Percentiles rank a stretch among this genome's conserved stretches.
Conservation (phyloP, 208 protist species). For the Trypanosoma melophagium region DNA sequence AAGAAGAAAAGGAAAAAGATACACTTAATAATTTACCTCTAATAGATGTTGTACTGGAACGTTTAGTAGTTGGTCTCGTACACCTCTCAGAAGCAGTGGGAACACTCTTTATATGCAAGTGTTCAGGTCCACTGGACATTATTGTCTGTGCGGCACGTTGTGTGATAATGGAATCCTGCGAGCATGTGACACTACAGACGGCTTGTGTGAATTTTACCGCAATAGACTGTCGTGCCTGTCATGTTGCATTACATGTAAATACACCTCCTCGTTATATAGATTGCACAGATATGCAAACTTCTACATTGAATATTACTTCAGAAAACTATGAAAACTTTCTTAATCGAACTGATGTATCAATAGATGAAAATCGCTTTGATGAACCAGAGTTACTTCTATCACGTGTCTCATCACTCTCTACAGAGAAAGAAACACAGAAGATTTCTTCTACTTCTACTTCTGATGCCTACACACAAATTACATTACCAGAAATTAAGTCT, state of each 20-base stretch:
- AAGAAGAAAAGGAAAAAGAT: neutral
- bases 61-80: constrained; percentile 48
- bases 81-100: constrained; percentile 61
- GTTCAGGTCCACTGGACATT: constrained; percentile 71
- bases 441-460: neutral
- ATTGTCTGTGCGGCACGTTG: constrained; percentile 46
- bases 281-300: constrained; percentile 56
- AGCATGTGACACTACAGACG: constrained; percentile 63
- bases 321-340: constrained; percentile 46
- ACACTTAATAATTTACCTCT: neutral
- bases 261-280: constrained; percentile 45
- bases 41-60: constrained; percentile 54
- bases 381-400: constrained; percentile 11
- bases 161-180: constrained; percentile 65
- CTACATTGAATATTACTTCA: constrained; percentile 65
- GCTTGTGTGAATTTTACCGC: constrained; percentile 58
- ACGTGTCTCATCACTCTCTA: no score
- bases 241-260: constrained; percentile 78
- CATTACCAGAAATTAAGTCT: neutral
- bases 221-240: constrained; percentile 55
- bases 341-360: constrained; percentile 35
- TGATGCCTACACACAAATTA: neutral
- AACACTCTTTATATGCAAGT: constrained; percentile 56
- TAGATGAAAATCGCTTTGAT: constrained; percentile 49
- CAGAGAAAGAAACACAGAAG: no score